These are phyloP conservation scores for Melanogaster broomeanus DNA, from an alignment of 768 basidiomycete genomes.

Conservation along the genomic window DNA sequence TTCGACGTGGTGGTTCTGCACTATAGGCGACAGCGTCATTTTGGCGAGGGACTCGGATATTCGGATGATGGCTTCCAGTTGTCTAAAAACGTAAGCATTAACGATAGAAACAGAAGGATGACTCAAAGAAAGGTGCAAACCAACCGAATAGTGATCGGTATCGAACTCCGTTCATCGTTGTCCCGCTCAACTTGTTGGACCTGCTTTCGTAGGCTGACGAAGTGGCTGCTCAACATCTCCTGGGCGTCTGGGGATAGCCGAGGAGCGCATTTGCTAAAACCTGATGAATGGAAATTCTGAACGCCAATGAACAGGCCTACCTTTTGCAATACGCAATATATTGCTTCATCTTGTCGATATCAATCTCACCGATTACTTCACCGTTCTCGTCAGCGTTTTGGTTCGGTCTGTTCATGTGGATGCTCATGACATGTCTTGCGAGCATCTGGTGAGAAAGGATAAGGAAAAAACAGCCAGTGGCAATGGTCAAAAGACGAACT, in stretches of 20 bases:
- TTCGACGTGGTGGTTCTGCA: constrained; percentile 92
- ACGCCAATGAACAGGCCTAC: constrained; percentile 41
- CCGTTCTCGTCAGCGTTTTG: constrained; percentile 58
- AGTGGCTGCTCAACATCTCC: constrained; percentile 95
- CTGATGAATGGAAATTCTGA: constrained; percentile 1
- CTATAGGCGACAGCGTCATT: constrained; percentile 82
- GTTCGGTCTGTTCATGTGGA: constrained; percentile 94
- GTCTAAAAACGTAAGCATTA: constrained; percentile 41
- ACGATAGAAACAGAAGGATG: not conserved
- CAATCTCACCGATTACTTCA: constrained; percentile 83
- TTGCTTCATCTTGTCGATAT: constrained; percentile 97
- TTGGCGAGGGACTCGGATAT: constrained; percentile 98
- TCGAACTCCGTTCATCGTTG: constrained; percentile 96
- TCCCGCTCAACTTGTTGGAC: constrained; percentile 95
- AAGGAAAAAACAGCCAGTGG: not conserved
- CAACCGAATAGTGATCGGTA: constrained; percentile 96
- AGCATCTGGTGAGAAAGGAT: constrained; percentile 62
- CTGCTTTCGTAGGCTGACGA: constrained; percentile 89
- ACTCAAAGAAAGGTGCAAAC: constrained; percentile 28
- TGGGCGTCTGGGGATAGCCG: constrained; percentile 91
- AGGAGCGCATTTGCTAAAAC: constrained; percentile 88
- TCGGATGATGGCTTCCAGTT: constrained; percentile 98
- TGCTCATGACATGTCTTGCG: constrained; percentile 97
- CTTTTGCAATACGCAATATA: constrained; percentile 96
- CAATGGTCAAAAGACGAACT: constrained; percentile 43